Evolutionary conservation across 2,329 filamentous ascomycete species (phyloP), one percentile per base, ranked within the genome.

Genomic region (Xylaria sp.): DNA sequence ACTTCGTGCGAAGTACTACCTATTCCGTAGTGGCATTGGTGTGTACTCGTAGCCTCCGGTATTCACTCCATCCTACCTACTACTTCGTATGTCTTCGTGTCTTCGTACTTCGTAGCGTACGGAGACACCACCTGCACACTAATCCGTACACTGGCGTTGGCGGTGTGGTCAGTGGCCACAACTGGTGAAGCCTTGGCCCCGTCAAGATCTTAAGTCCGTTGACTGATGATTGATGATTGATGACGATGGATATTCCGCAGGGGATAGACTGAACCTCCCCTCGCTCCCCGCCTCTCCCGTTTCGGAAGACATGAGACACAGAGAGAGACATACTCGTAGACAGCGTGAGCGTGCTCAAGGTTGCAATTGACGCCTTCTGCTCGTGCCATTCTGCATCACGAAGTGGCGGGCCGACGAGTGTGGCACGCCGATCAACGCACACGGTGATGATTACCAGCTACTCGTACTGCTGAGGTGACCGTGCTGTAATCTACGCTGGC

Each of bases 361-460:
- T 58, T 23, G 59, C 48, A n/a, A 58, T 52, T 60, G 44, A 44
- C 61, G 53, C 53, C 57, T 63, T 57, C 47, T 53, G 54, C 50
- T 54, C 57, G 61, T 50, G 54, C 35, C 54, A 59, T 46, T 59
- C 59, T 54, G 57, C 55, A 55, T 55, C 62, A 62, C 57, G 48
- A 63, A 62, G 54, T 16, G 59, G 59, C 55, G 58, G 61, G 59
- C 62, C 62, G 62, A 50, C 18, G 61, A 55, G 60, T 56, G 59
- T 52, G 60, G 56, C 56, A 58, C 56, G 59, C 62, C 57, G 50
- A 50, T 67, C 64, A 59, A 63, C 46, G 52, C 58, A 65, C 58
- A 65, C 62, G 63, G 62, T 64, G 53, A 39, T 59, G 37, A 63
- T 63, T 64, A 57, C 62, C 60, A 57, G 58, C 63, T 63, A 58